phyloP scores from a whole-genome alignment of 2,329 filamentous ascomycete species.

The Colletotrichum camelliae region DNA sequence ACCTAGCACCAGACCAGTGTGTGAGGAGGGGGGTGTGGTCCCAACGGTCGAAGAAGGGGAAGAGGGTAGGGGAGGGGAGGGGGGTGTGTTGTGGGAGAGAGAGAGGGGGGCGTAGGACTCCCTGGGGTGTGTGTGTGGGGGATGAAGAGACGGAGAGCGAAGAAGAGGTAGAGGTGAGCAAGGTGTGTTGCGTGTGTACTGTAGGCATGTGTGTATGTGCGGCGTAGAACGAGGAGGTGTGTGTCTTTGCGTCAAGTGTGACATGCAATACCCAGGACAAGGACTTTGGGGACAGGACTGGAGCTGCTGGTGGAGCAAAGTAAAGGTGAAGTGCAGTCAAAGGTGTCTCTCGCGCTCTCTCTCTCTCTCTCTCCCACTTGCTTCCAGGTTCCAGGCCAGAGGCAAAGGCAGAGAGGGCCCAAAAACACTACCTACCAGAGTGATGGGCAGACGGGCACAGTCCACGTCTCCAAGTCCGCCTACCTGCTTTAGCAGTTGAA shows the following conservation, averaged over 20 bases:
- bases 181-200: background rate
- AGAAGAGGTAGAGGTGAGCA: background rate
- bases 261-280: background rate
- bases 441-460: conserved; percentile 10
- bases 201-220: background rate
- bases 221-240: background rate
- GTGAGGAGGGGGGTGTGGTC: conserved; percentile 2
- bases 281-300: background rate
- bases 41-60: background rate
- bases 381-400: background rate
- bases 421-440: background rate
- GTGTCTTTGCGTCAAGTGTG: background rate
- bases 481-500: background rate
- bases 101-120: background rate
- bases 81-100: background rate
- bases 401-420: background rate
- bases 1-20: conserved; percentile 11
- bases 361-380: too few relatives aligned
- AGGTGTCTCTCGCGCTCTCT: too few relatives aligned
- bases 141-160: background rate
- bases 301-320: background rate
- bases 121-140: background rate
- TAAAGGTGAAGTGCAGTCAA: background rate
- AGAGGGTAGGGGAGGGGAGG: background rate
- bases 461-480: background rate